Base-by-base conservation (phyloP, 1,284 basidiomycete species). In the Schizopora paradoxa region DNA sequence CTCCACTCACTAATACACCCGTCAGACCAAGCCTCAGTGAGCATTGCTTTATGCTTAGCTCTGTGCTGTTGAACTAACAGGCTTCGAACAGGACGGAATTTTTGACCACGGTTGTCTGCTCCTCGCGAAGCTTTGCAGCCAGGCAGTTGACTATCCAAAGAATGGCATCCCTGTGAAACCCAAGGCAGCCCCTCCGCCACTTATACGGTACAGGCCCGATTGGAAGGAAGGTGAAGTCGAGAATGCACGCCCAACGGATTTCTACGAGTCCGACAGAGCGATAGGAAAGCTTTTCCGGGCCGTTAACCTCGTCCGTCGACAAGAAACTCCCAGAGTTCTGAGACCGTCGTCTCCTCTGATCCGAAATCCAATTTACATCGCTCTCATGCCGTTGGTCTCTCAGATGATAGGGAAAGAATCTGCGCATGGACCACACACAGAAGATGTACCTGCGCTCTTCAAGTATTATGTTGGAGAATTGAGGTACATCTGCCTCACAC, bases 101-200 rank as follows among this genome's bases (percentile, higher is more conserved):
- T 62, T 65, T n/a, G 85, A 91, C 57, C 56, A 62, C 0, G 62
- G 69, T 38, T 93, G 90, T 58, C 53, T 79, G 35, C 62, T 62
- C 41, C 66, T 93, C 3, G 85, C 88, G 1, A 65, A 70, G 47
- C 62, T 88, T 36, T 90, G 84, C 61, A 74, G 64, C 57, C 61
- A 72, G 60, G 84, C 77, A n/a, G 85, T 85, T 18, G 84, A 85
- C 62, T 91, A 78, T 61, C 76, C 75, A 1, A 86, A 82, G 66
- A 80, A 84, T 50, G 86, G 86, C 8, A 73, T 73, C 23, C 73
- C 77, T 2, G 81, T 86, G 6, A 66, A 82, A 44, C 67, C 79
- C 13, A 63, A 68, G 29, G 58, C 69, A 2, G 53, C 68, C 66
- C 61, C 86, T 65, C 40, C 62, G 49, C 39, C 66, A 0, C 66